phyloP scores from a whole-genome alignment of 2,329 filamentous ascomycete species.

The Pseudogymnoascus sp. region DNA sequence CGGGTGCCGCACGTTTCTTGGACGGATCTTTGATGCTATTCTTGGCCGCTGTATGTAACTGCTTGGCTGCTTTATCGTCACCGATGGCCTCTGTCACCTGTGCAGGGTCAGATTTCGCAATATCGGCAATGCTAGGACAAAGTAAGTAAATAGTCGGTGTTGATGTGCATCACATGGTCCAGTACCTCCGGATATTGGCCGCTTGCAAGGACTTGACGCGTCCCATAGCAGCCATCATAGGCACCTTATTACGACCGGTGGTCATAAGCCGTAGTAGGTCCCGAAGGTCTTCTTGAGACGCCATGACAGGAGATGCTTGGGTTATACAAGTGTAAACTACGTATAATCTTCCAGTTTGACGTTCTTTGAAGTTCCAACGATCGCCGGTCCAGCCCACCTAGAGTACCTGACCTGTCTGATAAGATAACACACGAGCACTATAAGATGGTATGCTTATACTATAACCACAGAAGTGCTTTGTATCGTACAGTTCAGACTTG shows the following conservation, averaged over 20 bases:
- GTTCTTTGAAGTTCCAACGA: background rate
- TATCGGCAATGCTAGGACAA: conserved; percentile 22
- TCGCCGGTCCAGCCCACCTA: background rate
- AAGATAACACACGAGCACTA: background rate
- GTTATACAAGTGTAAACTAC: background rate
- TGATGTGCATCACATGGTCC: background rate
- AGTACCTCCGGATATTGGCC: conserved; percentile 46
- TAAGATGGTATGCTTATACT: background rate
- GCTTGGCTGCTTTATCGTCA: conserved; percentile 26
- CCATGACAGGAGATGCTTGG: conserved; percentile 32
- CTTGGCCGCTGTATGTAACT: conserved; percentile 25
- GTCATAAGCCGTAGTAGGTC: conserved; percentile 53
- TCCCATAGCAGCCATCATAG: conserved; percentile 50
- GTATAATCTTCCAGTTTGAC: background rate
- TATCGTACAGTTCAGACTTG: background rate
- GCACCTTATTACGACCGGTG: conserved; percentile 41
- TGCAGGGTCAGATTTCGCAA: conserved; percentile 20
- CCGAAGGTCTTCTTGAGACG: conserved; percentile 49
- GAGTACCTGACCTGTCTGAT: background rate
- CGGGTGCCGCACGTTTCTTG: conserved; percentile 20
- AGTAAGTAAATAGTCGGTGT: conserved; percentile 10
- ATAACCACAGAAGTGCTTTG: background rate
- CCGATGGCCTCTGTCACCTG: conserved; percentile 19
- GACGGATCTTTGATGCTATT: conserved; percentile 13
- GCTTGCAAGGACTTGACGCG: conserved; percentile 49